Evolutionary conservation across 352 stramenopile species (phyloP), one percentile per base, ranked within the genome.

Genomic region (Pythium grandisporangium): DNA sequence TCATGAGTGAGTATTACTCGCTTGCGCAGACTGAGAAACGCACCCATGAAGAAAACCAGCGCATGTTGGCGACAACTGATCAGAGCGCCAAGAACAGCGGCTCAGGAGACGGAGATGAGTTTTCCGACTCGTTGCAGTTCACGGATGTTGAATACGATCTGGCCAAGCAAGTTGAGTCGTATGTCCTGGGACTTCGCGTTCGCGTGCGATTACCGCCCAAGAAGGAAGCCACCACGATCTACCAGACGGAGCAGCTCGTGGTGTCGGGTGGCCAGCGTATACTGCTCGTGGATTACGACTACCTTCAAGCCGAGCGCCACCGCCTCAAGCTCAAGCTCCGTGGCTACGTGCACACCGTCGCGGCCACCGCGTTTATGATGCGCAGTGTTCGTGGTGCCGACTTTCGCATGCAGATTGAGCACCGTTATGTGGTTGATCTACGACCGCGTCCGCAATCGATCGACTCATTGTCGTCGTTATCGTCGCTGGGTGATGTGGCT

Each of bases 1-100:
- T 89, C 48, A 84, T 89, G 66, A 86, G 67, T 40, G 76, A 89
- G 42, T 89, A 89, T 47, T 86, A 89, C 52, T 85, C 72, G 19
- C 32, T 83, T 25, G 70, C 70, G 30, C 71, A 86, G 44, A 73
- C 46, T 4, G 73, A 84, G 42, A 90, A 83, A 66, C 76, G 73
- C 34, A 57, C 37, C 1, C 52, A 73, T 6, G 71, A 87, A 54
- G 62, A 75, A 35, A 77, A 57, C 40, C 63, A 75, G 42, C 10
- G 14, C 8, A 8, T 32, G 27, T 14, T 32, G 27, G 27, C 60
- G 52, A 6, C 58, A 63, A 20, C 38, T 83, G 3, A 35, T 60
- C 25, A 23, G 20, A 24, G 29, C 19, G 32, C 48, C 36, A n/a
- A n/a, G 36, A 37, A 35, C n/a, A 14, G 16, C 32, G 23, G 19